These are phyloP conservation scores for Globisporangium recalcitrans DNA, from an alignment of 352 stramenopile genomes.

Conservation along the genomic window DNA sequence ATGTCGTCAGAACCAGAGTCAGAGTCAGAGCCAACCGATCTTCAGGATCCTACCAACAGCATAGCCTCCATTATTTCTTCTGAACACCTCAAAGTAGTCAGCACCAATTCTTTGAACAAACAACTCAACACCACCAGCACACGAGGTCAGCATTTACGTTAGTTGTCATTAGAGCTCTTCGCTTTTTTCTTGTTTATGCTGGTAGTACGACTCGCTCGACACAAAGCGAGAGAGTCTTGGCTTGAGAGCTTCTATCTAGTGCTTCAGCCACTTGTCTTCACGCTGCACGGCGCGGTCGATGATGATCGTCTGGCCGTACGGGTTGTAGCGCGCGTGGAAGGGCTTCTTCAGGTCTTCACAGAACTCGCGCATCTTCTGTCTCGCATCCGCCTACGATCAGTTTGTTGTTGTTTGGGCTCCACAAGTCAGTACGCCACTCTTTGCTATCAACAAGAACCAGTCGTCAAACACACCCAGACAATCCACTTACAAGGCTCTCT, in stretches of 20 bases:
- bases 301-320: constrained; percentile 86
- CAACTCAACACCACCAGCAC: background rate
- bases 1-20: background rate
- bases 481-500: constrained; percentile 84
- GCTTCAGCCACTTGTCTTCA: constrained; percentile 49
- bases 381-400: constrained; percentile 73
- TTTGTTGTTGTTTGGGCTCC: background rate
- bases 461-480: background rate
- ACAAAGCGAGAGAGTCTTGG: background rate
- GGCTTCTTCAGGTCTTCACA: constrained; percentile 93
- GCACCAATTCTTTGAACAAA: background rate
- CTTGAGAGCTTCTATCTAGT: constrained; percentile 2
- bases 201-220: background rate
- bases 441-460: background rate
- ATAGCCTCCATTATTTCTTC: no score
- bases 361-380: constrained; percentile 93
- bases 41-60: no score
- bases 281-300: constrained; percentile 69
- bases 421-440: background rate
- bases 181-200: background rate
- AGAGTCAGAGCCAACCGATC: background rate
- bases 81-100: background rate
- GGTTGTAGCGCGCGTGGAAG: constrained; percentile 94
- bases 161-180: background rate
- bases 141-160: background rate